Conservation (phyloP, 1,139 yeast genomes). For the Candida dubliniensis region DNA sequence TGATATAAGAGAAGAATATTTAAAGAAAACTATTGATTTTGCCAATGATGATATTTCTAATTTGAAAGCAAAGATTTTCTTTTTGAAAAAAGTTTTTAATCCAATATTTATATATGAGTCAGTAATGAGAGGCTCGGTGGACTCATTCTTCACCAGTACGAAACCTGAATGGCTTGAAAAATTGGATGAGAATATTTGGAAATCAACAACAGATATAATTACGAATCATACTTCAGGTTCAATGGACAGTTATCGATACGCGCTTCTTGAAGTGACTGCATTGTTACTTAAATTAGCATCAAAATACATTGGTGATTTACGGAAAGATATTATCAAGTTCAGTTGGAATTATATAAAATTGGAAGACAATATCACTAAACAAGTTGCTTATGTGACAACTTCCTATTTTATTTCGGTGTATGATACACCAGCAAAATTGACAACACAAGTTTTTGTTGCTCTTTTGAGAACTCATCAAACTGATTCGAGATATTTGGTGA, state of each 20-base stretch:
- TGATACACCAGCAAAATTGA: conserved; percentile 87
- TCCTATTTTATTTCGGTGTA: conserved; percentile 83
- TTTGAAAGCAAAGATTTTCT: conserved; percentile 58
- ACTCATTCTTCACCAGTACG: conserved; percentile 41
- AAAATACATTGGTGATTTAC: conserved; percentile 54
- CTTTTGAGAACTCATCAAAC: conserved; percentile 79
- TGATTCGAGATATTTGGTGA: conserved; percentile 81
- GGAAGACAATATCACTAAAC: conserved; percentile 88
- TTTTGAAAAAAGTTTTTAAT: conserved; percentile 64
- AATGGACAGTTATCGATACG: conserved; percentile 73
- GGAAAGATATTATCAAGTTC: conserved; percentile 88
- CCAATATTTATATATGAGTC: conserved; percentile 68
- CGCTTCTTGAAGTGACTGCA: conserved; percentile 79
- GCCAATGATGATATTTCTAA: conserved; percentile 40
- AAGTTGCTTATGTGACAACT: conserved; percentile 88
- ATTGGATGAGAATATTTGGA: conserved; percentile 73
- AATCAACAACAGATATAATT: conserved; percentile 53
- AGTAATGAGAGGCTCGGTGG: conserved; percentile 48
- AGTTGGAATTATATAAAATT: conserved; percentile 92
- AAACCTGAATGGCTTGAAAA: conserved; percentile 60
- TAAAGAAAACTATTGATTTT: conserved; percentile 53
- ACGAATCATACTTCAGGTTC: conserved; percentile 66
- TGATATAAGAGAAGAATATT: conserved; percentile 48
- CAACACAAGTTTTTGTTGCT: conserved; percentile 91
- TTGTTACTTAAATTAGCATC: conserved; percentile 73